phyloP scores from a whole-genome alignment of 768 basidiomycete genomes.

The Leccinum pellstonianum region DNA sequence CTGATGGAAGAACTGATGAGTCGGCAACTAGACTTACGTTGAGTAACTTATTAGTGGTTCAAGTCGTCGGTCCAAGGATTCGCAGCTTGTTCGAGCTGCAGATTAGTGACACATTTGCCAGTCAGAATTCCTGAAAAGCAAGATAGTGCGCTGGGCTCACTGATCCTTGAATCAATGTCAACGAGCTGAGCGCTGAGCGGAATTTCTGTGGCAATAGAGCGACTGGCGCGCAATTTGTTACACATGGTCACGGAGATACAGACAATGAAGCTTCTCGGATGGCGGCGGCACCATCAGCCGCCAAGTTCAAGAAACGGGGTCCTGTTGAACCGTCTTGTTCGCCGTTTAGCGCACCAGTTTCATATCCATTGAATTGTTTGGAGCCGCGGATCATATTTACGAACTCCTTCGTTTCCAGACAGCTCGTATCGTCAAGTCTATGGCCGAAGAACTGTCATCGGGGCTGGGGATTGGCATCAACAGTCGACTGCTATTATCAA shows the following conservation, averaged over 20 bases:
- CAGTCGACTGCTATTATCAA: not conserved
- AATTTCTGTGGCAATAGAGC: not conserved
- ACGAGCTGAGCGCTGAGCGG: too few relatives aligned
- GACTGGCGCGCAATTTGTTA: not conserved
- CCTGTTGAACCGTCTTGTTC: too few relatives aligned
- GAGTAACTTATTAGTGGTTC: not conserved
- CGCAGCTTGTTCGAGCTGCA: not conserved
- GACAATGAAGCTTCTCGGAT: not conserved
- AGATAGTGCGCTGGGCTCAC: not conserved
- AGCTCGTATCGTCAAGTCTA: not conserved
- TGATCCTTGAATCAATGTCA: too few relatives aligned
- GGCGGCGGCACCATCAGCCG: too few relatives aligned
- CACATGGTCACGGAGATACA: not conserved
- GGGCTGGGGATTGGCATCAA: not conserved
- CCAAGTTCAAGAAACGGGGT: too few relatives aligned
- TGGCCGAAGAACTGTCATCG: not conserved
- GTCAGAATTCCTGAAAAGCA: not conserved
- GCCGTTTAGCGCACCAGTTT: not conserved
- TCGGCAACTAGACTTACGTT: not conserved
- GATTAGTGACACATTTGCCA: not conserved
- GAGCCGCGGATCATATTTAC: not conserved
- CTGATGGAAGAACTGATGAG: not conserved
- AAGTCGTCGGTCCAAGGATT: not conserved
- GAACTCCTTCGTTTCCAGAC: too few relatives aligned
- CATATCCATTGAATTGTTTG: not conserved